Base-by-base conservation (phyloP, 73 alveolate genomes). In the Paramecium sonneborni region DNA sequence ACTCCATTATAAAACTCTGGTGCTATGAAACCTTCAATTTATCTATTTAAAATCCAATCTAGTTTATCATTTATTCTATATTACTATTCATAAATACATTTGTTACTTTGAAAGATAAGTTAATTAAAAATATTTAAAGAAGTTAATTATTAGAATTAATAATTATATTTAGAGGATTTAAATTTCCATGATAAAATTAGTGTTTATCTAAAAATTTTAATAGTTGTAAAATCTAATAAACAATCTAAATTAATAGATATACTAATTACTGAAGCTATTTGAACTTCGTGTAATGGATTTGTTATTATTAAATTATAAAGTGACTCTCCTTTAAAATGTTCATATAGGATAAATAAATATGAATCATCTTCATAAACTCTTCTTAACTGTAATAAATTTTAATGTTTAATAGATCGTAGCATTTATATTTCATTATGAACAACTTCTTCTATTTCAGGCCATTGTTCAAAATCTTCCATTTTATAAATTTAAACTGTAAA, bases 301-400 rank as follows among this genome's bases (percentile, higher is more conserved):
- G 44, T 46, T 79, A 12, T 1, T 10, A 79, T 39, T 23, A 79
- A 34, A 46, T 95, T 92, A 52, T 62, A 94, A n/a, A 95, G 85
- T 20, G 76, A 52, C 35, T 93, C 97, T 62, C 98, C 98, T 20
- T 86, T 72, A 14, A 85, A 79, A 44, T 93, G 92, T 68, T 95
- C 98, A 58, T 92, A 76, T 20, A 94, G 93, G 3, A 95, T 92
- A 84, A 87, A 95, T 24, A 95, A 55, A 43, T 69, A 68, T 2
- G 89, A 34, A 12, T 88, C 92, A 79, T 86, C 96, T 92, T 95
- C 98, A 69, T 92, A 94, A 0, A 69, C 92, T 44, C 94, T 93
- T 58, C 87, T 84, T 52, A 92, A 92, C 24, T 57, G 41, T 15
- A 55, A 15, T n/a, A 92, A n/a, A 62, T 52, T 70, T 85, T 82